phyloP scores from a whole-genome alignment of 805 yeast genomes.

The Saturnispora zaruensis region DNA sequence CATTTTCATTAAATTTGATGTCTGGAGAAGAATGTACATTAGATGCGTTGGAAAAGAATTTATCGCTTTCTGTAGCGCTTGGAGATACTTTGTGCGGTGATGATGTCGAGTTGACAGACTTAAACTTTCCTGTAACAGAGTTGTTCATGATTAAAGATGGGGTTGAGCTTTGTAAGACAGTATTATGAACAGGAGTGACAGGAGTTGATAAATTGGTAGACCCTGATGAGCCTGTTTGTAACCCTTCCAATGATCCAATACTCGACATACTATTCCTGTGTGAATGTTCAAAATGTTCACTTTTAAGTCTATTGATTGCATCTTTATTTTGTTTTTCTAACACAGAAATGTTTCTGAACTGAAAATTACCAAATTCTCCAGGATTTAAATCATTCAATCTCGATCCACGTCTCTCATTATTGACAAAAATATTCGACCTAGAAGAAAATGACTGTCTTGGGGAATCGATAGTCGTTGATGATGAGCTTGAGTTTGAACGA shows the following conservation, averaged over 20 bases:
- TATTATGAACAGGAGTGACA: slow-evolving; percentile 18
- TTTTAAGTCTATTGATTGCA: slow-evolving; percentile 76
- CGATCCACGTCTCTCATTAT: slow-evolving; percentile 66
- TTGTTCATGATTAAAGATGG: neutral
- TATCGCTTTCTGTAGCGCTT: slow-evolving; percentile 1
- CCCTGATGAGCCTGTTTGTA: slow-evolving; percentile 16
- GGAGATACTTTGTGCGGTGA: slow-evolving; percentile 16
- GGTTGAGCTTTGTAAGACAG: neutral
- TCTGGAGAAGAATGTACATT: slow-evolving; percentile 21
- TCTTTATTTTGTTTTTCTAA: slow-evolving; percentile 92
- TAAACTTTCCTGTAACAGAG: neutral
- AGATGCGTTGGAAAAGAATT: neutral
- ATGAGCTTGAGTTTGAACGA: slow-evolving; percentile 11
- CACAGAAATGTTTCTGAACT: slow-evolving; percentile 80
- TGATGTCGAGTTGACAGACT: neutral
- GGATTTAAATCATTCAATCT: slow-evolving; percentile 52
- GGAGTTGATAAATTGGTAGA: slow-evolving; percentile 18
- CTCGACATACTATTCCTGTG: slow-evolving; percentile 28
- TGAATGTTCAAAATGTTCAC: slow-evolving; percentile 62
- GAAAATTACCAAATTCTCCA: slow-evolving; percentile 85
- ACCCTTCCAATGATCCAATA: slow-evolving; percentile 38
- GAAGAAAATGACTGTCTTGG: slow-evolving; percentile 24
- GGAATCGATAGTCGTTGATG: slow-evolving; percentile 24
- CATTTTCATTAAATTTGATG: neutral
- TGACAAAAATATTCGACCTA: slow-evolving; percentile 29